Evolutionary conservation across 768 basidiomycete species (phyloP).

Genomic region (Boletellus emodensis): DNA sequence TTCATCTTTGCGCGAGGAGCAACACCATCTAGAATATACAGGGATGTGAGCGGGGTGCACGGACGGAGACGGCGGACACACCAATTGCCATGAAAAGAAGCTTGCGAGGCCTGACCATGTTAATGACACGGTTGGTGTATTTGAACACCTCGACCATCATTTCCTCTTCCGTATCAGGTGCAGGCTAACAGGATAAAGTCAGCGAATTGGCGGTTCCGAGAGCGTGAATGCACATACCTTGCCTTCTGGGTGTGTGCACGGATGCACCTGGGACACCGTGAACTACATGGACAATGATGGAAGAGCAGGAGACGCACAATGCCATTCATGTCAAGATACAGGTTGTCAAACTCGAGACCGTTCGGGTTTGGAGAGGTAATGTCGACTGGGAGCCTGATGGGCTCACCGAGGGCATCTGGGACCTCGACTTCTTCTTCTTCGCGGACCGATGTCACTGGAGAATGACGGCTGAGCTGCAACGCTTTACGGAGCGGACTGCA

Average conservation of each 20-base stretch:
- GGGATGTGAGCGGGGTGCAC: slow-evolving; percentile 1
- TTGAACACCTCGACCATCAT: slow-evolving; percentile 99
- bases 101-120: slow-evolving; percentile 94
- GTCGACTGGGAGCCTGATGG: slow-evolving; percentile 71
- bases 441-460: slow-evolving; percentile 65
- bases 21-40: slow-evolving; percentile 71
- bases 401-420: slow-evolving; percentile 61
- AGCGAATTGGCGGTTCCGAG: not conserved
- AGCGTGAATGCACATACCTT: slow-evolving; percentile 47
- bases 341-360: slow-evolving; percentile 89
- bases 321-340: slow-evolving; percentile 99
- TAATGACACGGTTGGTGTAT: slow-evolving; percentile 95
- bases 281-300: not conserved
- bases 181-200: slow-evolving; percentile 50
- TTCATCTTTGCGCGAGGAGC: slow-evolving; percentile 99
- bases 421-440: slow-evolving; percentile 82
- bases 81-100: slow-evolving; percentile 98
- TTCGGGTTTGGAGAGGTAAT: slow-evolving; percentile 88
- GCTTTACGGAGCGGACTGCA: not conserved
- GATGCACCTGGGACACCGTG: slow-evolving; percentile 67
- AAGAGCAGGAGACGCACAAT: slow-evolving; percentile 55
- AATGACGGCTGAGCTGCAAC: not conserved
- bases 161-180: slow-evolving; percentile 96
- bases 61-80: slow-evolving; percentile 33
- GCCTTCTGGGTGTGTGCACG: slow-evolving; percentile 98